These are phyloP conservation scores for Fusarium abutilonis DNA, from an alignment of 2,329 filamentous ascomycete genomes.

Conservation along the genomic window DNA sequence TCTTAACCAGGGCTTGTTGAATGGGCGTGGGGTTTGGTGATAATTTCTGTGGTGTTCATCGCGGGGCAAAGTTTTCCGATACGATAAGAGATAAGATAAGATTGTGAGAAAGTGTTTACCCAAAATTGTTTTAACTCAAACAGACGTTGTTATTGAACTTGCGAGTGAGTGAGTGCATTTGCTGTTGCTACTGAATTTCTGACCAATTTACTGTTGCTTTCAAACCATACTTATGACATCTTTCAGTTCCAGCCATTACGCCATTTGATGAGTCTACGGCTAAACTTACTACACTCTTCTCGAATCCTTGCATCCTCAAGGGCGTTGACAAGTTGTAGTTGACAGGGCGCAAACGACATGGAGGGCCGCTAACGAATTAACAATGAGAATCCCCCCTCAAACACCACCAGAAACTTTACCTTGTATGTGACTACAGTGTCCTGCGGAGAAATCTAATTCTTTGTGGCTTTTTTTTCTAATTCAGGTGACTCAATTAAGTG, in stretches of 20 bases:
- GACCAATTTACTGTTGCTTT: background rate
- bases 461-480: constrained; percentile 31
- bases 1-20: constrained; percentile 1
- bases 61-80: constrained; percentile 41
- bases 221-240: background rate
- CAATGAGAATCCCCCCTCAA: constrained; percentile 24
- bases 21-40: constrained; percentile 29
- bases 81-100: constrained; percentile 36
- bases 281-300: background rate
- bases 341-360: constrained; percentile 35
- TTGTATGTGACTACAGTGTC: constrained; percentile 1
- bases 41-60: constrained; percentile 43
- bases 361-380: constrained; percentile 32
- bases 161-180: too few relatives aligned
- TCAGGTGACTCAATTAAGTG: constrained; percentile 22
- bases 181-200: background rate
- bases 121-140: background rate
- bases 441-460: constrained; percentile 5
- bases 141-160: background rate
- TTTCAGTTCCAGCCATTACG: background rate
- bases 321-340: constrained; percentile 11
- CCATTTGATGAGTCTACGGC: constrained; percentile 1
- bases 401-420: constrained; percentile 4
- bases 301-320: background rate
- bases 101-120: background rate